Evolutionary conservation across 345 rosid genomes (phyloP), one percentile per base, ranked within the genome.

Genomic region (Ceriops zippeliana): DNA sequence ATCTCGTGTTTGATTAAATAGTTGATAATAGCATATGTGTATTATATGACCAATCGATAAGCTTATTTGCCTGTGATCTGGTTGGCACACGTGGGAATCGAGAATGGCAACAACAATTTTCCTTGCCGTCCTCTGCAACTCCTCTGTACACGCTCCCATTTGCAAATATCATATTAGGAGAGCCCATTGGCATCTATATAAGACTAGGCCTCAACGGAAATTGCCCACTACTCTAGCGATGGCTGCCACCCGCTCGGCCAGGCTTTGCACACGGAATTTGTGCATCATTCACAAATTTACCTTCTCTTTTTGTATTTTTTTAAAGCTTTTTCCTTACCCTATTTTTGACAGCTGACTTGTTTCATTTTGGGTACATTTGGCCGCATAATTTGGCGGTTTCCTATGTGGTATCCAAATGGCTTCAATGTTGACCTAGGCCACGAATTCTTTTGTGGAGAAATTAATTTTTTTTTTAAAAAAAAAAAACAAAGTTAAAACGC

Each of bases 21-120:
- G 66, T 60, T 69, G 61, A 27, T 58, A 67, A 47, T 32, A 65
- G 69, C 32, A 0, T 13, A 42, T 42, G 49, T 42, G 49, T 15
- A 73, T 57, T 27, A n/a, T 51, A 56, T 61, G 72, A 75, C 65
- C 71, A 21, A 64, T 31, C 69, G 76, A 75, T 68, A 60, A 60
- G 74, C 65, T 72, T 72, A 61, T 72, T 54, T 51, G 62, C 77
- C 52, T 51, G 63, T 65, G 76, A 67, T 46, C 49, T 79, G 73
- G 73, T 68, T 54, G 77, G 73, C 61, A 42, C 79, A 74, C 70
- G 76, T 74, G 79, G 71, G 53, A 58, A 71, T 62, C 10, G 15
- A 54, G 51, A 35, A 34, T 51, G 21, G 6, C 52, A 61, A 3
- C 49, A 30, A 7, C n/a, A 4, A 42, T 42, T 42, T 52, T 37